Evolutionary conservation across 805 yeast genomes (phyloP), one percentile per base, ranked within the genome.

Genomic region (Grigorovia transvaalensis): DNA sequence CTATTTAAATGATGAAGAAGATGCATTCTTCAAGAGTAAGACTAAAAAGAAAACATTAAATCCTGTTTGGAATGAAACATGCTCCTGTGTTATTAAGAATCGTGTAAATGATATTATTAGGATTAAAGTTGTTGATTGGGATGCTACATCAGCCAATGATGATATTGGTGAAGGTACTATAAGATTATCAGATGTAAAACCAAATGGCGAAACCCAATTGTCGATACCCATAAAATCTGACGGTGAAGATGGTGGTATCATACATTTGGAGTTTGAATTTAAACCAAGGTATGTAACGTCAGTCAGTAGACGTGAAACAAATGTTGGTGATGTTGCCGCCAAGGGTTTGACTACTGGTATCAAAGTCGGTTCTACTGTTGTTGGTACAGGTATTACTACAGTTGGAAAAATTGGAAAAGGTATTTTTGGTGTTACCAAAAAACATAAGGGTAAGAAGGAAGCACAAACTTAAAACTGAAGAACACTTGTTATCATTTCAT

Each of bases 121-220:
- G 52, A 73, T 87, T 51, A 78, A 74, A 52, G 79, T 86, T 15
- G 75, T 64, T 62, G 99, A 93, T 66, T 91, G 97, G 96, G 99
- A 93, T 69, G 80, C 91, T 57, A 96, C 96, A 58, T 82, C 88
- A 46, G 79, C 78, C 54, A 91, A 93, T 68, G 99, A 93, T 67
- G 72, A 74, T 56, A 74, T 93, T 51, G 96, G 98, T 52, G 73
- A 71, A 35, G 86, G 81, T 9, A 59, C 63, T 20, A 64, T 89
- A 51, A 75, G 78, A 11, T 70, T 91, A 52, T 66, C 78, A 0
- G 78, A 79, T 13, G 71, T 90, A 18, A 80, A 81, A 56, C 61
- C 68, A 6, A 27, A 50, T 11, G 71, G 72, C 30, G 76, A 77
- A 27, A 67, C 71, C 15, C 81, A 77, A 17, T 63, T 77, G 52